Percentiles rank a stretch among this genome's conserved stretches.
Evolutionary conservation across 768 basidiomycete genomes (phyloP).

Genomic region (Boletus huronensis): DNA sequence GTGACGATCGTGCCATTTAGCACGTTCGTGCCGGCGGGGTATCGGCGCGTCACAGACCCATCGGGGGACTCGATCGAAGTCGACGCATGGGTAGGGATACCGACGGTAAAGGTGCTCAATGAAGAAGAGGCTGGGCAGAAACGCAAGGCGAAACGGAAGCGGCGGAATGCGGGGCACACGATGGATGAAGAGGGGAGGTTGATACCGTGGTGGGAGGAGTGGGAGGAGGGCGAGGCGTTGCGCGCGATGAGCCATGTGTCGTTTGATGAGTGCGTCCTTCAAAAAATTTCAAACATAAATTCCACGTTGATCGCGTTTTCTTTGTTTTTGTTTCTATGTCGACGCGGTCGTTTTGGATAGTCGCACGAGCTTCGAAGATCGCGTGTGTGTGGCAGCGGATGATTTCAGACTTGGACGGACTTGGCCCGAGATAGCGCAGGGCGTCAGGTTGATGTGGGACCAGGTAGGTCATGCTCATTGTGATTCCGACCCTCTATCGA

Average conservation of each 20-base stretch:
- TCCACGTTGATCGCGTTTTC: background rate
- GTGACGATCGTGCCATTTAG: constrained; percentile 43
- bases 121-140: constrained; percentile 20
- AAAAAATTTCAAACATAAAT: no score
- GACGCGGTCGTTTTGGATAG: background rate
- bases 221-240: constrained; percentile 26
- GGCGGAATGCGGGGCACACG: constrained; percentile 20
- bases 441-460: constrained; percentile 31
- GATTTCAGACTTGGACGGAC: constrained; percentile 30
- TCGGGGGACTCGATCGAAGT: constrained; percentile 24
- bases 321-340: background rate
- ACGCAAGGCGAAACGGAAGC: constrained; percentile 14
- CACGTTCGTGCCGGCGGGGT: constrained; percentile 34
- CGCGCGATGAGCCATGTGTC: constrained; percentile 17
- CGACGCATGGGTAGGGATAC: constrained; percentile 21
- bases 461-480: constrained; percentile 17
- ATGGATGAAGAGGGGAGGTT: constrained; percentile 19
- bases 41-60: constrained; percentile 3
- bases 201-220: constrained; percentile 34
- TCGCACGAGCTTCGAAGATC: constrained; percentile 15
- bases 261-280: constrained; percentile 27
- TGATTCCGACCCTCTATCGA: background rate
- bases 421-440: constrained; percentile 29
- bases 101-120: constrained; percentile 25
- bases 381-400: constrained; percentile 27